phyloP scores from a whole-genome alignment of 345 rosid species.

The Hibiscus syriacus region DNA sequence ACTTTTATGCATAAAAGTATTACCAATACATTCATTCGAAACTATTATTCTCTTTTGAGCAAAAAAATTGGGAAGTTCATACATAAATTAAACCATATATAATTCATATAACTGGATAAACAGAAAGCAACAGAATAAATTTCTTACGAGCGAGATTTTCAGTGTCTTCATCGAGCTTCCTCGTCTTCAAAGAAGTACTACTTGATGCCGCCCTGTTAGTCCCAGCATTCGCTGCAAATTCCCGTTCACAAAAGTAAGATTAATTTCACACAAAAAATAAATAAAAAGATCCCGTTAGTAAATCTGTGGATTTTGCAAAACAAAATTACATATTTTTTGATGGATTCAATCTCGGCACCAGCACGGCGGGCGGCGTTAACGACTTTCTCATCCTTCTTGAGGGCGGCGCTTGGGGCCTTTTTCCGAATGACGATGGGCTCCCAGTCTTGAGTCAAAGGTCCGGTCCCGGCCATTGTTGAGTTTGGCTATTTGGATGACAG shows the following conservation, averaged over 20 bases:
- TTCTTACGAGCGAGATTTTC: conserved; percentile 89
- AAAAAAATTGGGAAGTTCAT: not conserved
- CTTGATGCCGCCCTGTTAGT: conserved; percentile 90
- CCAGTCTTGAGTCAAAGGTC: not conserved
- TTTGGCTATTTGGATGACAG: not conserved
- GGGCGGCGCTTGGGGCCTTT: not conserved
- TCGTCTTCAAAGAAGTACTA: conserved; percentile 81
- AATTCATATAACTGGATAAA: not conserved
- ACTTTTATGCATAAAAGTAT: not conserved
- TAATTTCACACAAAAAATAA: not conserved
- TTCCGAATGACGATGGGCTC: not conserved
- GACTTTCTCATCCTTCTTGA: not conserved
- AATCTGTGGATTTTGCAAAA: not conserved
- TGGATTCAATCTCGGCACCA: not conserved
- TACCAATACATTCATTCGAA: not conserved
- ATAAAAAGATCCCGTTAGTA: not conserved
- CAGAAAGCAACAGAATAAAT: not conserved
- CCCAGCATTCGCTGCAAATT: conserved; percentile 65
- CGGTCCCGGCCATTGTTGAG: not conserved
- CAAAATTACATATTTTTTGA: not conserved
- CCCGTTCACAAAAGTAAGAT: not conserved
- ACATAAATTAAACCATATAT: not conserved
- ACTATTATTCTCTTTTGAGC: not conserved
- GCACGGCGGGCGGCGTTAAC: not conserved
- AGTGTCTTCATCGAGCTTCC: conserved; percentile 88